Percentiles rank a stretch among this genome's conserved stretches.
Evolutionary conservation across 345 rosid genomes (phyloP).

Genomic region (Excoecaria agallocha): DNA sequence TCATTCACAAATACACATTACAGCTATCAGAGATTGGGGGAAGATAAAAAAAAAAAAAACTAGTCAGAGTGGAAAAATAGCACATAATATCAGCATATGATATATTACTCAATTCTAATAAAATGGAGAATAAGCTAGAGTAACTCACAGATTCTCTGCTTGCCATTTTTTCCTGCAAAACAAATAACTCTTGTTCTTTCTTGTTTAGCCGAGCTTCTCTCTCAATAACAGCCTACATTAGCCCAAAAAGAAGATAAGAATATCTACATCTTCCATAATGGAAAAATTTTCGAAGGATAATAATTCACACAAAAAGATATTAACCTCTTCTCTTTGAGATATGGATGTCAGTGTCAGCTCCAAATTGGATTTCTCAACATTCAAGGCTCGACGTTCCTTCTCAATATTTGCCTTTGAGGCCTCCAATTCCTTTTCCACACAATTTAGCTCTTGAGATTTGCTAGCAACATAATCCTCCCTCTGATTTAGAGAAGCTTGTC

Average conservation of each 20-base stretch:
- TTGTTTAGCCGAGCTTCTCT: conserved; percentile 56
- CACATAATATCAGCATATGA: not conserved
- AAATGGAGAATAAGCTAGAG: conserved; percentile 4
- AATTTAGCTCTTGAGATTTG: conserved; percentile 65
- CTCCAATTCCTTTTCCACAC: conserved; percentile 54
- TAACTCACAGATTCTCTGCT: conserved; percentile 76
- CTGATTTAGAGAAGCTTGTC: conserved; percentile 67
- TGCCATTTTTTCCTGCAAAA: conserved; percentile 64
- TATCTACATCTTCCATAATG: conserved; percentile 2
- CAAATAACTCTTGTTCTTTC: conserved; percentile 72
- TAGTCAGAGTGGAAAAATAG: not conserved
- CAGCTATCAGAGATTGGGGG: not conserved
- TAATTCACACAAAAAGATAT: conserved; percentile 6
- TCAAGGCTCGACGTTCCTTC: conserved; percentile 51
- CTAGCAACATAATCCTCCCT: conserved; percentile 75
- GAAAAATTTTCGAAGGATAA: not conserved
- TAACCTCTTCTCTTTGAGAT: conserved; percentile 76
- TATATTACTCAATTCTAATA: not conserved
- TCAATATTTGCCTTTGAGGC: conserved; percentile 49
- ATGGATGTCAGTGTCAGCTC: conserved; percentile 49
- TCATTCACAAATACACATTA: conserved; percentile 6
- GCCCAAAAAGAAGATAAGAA: conserved; percentile 13
- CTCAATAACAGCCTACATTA: conserved; percentile 50
- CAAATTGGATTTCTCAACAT: conserved; percentile 53
- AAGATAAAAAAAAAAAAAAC: not conserved